phyloP scores from a whole-genome alignment of 1,139 yeast genomes.

The Yamadazyma taylorii region DNA sequence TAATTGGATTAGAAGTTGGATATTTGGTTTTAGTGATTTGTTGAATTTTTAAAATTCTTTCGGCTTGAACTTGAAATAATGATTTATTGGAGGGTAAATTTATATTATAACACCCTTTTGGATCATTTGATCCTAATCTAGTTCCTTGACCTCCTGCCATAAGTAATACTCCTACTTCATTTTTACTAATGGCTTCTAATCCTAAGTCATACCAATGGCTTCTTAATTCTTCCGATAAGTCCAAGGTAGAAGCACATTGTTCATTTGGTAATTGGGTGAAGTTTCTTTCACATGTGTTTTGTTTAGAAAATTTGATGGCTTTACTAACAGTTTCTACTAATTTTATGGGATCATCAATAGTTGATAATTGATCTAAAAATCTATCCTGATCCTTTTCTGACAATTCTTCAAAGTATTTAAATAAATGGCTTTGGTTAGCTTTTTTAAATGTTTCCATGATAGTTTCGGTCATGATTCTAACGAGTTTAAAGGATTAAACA shows the following conservation, averaged over 20 bases:
- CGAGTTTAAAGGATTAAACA: too few species aligned
- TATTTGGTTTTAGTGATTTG: conserved; percentile 45
- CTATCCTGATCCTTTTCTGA: conserved; percentile 26
- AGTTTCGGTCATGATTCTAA: conserved; percentile 24
- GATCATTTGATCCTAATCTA: conserved; percentile 81
- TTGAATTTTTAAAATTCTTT: conserved; percentile 69
- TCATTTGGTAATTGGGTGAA: conserved; percentile 52
- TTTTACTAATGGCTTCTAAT: conserved; percentile 61
- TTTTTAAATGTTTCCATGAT: conserved; percentile 42
- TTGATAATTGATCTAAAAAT: conserved; percentile 38
- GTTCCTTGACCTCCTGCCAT: conserved; percentile 99
- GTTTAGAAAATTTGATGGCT: conserved; percentile 46
- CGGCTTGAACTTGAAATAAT: conserved; percentile 91
- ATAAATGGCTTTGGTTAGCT: conserved; percentile 51
- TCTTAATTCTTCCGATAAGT: conserved; percentile 27
- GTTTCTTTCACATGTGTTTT: conserved; percentile 29
- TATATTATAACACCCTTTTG: conserved; percentile 93
- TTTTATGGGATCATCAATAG: conserved; percentile 40
- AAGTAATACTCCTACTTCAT: conserved; percentile 82
- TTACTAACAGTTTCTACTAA: conserved; percentile 46
- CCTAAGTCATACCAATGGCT: conserved; percentile 61
- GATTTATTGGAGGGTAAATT: conserved; percentile 82
- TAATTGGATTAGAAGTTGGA: conserved; percentile 28
- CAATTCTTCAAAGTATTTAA: conserved; percentile 42
- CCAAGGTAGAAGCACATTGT: conserved; percentile 53